Percentiles rank a stretch among this genome's conserved stretches.
phyloP scores from a whole-genome alignment of 768 basidiomycete genomes.

The Collybiopsis luxurians region DNA sequence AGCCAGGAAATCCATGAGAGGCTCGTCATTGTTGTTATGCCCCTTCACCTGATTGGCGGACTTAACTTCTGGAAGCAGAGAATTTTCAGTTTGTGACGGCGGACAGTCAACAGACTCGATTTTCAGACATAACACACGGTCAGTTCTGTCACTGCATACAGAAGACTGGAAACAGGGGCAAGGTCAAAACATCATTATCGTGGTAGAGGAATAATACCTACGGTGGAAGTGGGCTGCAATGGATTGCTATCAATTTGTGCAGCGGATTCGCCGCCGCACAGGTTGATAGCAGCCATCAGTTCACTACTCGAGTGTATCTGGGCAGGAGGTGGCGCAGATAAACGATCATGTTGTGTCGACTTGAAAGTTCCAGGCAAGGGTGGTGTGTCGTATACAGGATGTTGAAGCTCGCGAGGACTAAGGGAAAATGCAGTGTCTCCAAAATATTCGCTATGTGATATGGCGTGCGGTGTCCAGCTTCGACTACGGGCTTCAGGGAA shows the following conservation, averaged over 20 bases:
- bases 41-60: background rate
- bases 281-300: background rate
- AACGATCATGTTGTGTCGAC: background rate
- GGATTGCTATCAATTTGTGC: background rate
- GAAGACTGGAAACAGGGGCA: background rate
- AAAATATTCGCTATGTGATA: conserved; percentile 10
- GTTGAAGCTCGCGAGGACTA: background rate
- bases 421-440: conserved; percentile 14
- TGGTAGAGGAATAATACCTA: background rate
- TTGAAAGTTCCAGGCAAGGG: too few species aligned
- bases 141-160: background rate
- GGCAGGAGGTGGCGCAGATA: background rate
- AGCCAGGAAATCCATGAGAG: conserved; percentile 1
- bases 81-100: too few species aligned
- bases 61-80: background rate
- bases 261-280: background rate
- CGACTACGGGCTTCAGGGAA: conserved; percentile 32
- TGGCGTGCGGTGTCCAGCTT: conserved; percentile 11
- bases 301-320: background rate
- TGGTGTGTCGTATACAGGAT: background rate
- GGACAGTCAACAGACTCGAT: background rate
- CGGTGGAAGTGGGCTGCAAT: background rate
- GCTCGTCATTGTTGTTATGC: background rate
- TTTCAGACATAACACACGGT: background rate
- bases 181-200: background rate